phyloP scores from a whole-genome alignment of 345 rosid species.

The Boechera retrofracta region DNA sequence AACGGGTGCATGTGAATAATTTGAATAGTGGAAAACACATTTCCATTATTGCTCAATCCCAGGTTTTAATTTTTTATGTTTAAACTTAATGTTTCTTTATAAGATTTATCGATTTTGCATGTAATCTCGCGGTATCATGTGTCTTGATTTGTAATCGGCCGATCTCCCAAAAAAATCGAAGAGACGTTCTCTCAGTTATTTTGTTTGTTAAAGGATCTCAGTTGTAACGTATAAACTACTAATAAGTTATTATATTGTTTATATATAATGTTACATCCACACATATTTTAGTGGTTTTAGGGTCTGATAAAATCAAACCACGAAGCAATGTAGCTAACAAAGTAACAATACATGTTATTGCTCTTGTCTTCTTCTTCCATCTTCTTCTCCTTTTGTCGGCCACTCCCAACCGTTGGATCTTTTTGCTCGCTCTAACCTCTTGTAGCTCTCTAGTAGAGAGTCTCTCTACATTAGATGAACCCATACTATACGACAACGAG shows the following conservation, averaged over 20 bases:
- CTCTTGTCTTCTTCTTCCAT: constrained; percentile 40
- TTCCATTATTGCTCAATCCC: not conserved
- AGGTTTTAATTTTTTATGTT: not conserved
- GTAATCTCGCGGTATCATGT: not conserved
- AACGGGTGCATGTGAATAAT: not conserved
- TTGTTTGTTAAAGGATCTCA: constrained; percentile 6
- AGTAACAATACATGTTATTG: constrained; percentile 39
- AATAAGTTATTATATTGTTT: not conserved
- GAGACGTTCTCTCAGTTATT: constrained; percentile 17
- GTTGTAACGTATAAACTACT: constrained; percentile 23
- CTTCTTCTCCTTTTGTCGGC: constrained; percentile 38
- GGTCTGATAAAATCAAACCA: constrained; percentile 30
- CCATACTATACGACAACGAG: constrained; percentile 2
- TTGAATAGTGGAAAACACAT: not conserved
- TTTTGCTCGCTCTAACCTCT: not conserved
- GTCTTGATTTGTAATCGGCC: not conserved
- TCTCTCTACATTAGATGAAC: not conserved
- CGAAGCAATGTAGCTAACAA: constrained; percentile 36
- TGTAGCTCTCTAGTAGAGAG: too few relatives aligned
- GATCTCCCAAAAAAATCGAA: not conserved
- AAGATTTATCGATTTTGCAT: not conserved
- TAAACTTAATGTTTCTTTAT: not conserved
- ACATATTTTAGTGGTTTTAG: constrained; percentile 22
- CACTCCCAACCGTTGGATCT: constrained; percentile 30
- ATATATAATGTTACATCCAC: not conserved